Evolutionary conservation across 2,329 filamentous ascomycete species (phyloP), one percentile per base, ranked within the genome.

Genomic region (Stylonectria norvegica): DNA sequence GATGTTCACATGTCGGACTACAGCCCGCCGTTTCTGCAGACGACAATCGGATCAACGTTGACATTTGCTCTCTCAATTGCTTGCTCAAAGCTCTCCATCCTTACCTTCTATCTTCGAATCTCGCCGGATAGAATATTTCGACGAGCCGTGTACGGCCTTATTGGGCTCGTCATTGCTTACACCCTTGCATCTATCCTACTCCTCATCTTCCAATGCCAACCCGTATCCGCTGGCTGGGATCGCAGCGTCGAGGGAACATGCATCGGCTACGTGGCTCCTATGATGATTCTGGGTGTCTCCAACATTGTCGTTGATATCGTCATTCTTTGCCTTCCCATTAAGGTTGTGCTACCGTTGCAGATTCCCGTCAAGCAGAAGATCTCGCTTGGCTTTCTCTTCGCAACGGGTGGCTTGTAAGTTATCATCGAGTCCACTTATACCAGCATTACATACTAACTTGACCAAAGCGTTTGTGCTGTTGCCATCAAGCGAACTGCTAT

Each of bases 311-410:
- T 72, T 4, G 72, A 76, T 40, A 43, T 69, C 22, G 67, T 66
- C 52, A 68, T 75, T 27, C 59, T 75, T 5, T 36, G 58, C 0
- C 58, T 76, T 2, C 72, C 72, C 1, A 57, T 75, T 23, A 61
- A 59, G 1, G 67, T 71, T 2, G 58, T 76, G 0, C 57, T 66
- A 0, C 62, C 62, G 3, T 63, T 78, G 3, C 63, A 72, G 40
- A 72, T 77, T 5, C 70, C 73, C 0, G 56, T 53, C 4, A 63
- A 63, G 3, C 72, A 76, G 40, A 76, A 77, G 38, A 55, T 74
- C 11, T 75, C 73, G 0, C 64, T 83, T 25, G 60, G 64, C 27
- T 37, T 62, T 14, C 59, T 74, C 28, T 73, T 73, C 34, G 67
- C 68, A 2, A 59, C 57, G 5, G 57, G 57, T 19, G 56, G 57